phyloP scores from a whole-genome alignment of 163 green algal genomes.

The Trebouxiophyceae sp. region DNA sequence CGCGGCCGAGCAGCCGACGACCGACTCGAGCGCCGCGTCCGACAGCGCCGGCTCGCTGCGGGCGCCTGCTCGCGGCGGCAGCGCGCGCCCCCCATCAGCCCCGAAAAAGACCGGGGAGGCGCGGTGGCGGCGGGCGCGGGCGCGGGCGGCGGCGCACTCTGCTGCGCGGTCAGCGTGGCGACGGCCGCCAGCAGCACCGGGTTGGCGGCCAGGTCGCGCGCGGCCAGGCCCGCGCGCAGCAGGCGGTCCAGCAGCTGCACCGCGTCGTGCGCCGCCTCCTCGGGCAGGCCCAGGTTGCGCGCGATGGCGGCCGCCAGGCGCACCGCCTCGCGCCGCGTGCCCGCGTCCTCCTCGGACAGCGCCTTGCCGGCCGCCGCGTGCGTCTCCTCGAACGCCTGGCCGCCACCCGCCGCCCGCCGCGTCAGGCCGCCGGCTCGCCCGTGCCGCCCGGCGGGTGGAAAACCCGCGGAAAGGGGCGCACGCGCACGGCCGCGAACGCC shows the following conservation, averaged over 20 bases:
- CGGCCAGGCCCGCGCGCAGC: slow-evolving; percentile 5
- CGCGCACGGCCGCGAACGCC: slow-evolving; percentile 51
- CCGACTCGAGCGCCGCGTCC: neutral
- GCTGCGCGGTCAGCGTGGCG: slow-evolving; percentile 2
- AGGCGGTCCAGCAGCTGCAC: slow-evolving; percentile 64
- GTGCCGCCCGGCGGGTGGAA: slow-evolving; percentile 23
- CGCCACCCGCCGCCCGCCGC: slow-evolving; percentile 6
- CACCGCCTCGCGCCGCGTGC: neutral
- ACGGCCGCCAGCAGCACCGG: slow-evolving; percentile 1
- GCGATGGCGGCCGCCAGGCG: slow-evolving; percentile 3
- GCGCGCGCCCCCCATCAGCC: no score
- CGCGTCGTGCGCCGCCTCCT: slow-evolving; percentile 62
- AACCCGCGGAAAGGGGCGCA: no score
- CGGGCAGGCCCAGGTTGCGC: slow-evolving; percentile 34
- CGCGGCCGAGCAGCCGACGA: slow-evolving; percentile 16
- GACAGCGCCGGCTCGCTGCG: no score
- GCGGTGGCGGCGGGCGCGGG: no score
- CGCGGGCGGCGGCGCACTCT: no score
- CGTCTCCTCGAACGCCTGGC: slow-evolving; percentile 17
- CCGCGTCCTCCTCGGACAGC: neutral
- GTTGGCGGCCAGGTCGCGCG: neutral
- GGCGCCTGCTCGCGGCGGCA: no score
- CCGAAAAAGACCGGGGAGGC: no score
- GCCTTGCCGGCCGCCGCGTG: neutral
- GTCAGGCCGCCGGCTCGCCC: slow-evolving; percentile 15